Base-by-base conservation (phyloP, 495 filamentous ascomycete species). In the Aspergillus taichungensis region DNA sequence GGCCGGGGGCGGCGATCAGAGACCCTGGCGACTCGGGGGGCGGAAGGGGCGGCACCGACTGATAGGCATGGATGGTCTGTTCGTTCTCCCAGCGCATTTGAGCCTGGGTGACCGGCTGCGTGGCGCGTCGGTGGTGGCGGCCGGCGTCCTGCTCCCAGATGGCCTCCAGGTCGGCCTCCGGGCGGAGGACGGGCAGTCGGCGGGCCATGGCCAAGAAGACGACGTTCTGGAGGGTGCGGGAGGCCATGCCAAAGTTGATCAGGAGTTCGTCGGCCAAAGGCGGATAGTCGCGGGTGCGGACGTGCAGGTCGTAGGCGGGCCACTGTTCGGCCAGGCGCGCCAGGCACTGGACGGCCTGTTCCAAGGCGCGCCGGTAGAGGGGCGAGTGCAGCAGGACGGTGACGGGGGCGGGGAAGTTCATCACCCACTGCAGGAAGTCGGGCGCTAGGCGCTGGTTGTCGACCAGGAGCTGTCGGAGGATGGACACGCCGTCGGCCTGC, bases 211-310 rank as follows among this genome's bases (percentile, higher is more conserved):
- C 76, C 13, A 72, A 70, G 46, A 83, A 87, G 11, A 84, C 60
- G 34, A 84, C 75, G 2, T 47, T 58, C 51, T 84, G 76, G 8
- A 87, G 47, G 3, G 72, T 63, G 0, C 73, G 64, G 0, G 84
- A 86, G 8, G 55, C 59, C 13, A 84, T 62, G 1, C 55, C 48
- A n/a, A 87, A 66, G 11, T 43, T 37, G 3, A 40, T 46, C 13
- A 73, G 50, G 1, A 87, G 60, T 56, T 88, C 84, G 34, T 72
- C 69, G 30, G 82, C 69, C 6, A 84, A 57, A 8, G 78, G 76
- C 13, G 84, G 84, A 54, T 75, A 82, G 55, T 57, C 56, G 41
- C 40, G 56, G 8, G 7, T 49, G 42, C 51, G 79, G 24, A 63
- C 46, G 6, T 35, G 40, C 13, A 45, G 34, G 10, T 54, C 51